Conservation (phyloP, 2,329 filamentous ascomycete genomes). For the Sarocladium strictum region DNA sequence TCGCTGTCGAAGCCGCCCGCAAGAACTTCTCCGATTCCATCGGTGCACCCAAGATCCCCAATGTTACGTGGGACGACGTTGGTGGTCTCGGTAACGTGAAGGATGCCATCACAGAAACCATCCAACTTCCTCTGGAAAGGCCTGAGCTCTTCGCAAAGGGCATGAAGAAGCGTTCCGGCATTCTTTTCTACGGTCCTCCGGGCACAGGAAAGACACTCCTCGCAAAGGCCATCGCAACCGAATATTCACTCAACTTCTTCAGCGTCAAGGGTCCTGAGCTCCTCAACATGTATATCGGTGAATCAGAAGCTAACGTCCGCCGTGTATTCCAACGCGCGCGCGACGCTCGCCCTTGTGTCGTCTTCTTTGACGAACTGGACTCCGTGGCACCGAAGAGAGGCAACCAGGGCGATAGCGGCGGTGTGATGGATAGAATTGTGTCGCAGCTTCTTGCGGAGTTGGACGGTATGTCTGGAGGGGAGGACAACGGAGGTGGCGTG, state of each 20-base stretch:
- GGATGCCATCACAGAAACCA: conserved; percentile 94
- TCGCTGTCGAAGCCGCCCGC: conserved; percentile 89
- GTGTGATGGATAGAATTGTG: conserved; percentile 97
- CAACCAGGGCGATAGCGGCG: conserved; percentile 93
- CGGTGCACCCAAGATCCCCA: conserved; percentile 94
- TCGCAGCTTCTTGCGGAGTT: conserved; percentile 91
- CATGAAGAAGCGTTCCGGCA: conserved; percentile 95
- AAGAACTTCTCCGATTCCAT: conserved; percentile 99
- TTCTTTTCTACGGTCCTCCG: conserved; percentile 85
- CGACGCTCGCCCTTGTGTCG: conserved; percentile 80
- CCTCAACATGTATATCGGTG: conserved; percentile 94
- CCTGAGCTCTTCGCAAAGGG: conserved; percentile 94
- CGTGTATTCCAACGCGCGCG: conserved; percentile 82
- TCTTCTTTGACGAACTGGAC: conserved; percentile 91
- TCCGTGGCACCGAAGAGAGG: conserved; percentile 93
- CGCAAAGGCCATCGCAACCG: conserved; percentile 87
- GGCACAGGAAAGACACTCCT: conserved; percentile 90
- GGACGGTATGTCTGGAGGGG: conserved; percentile 94
- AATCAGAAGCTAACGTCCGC: conserved; percentile 87
- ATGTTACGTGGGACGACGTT: conserved; percentile 94
- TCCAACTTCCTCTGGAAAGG: conserved; percentile 83
- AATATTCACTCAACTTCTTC: conserved; percentile 93
- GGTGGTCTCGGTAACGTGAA: conserved; percentile 91
- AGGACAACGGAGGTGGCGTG: conserved; percentile 69
- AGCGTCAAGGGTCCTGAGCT: conserved; percentile 87